phyloP scores from a whole-genome alignment of 2,329 filamentous ascomycete genomes.

The Amauroascus verrucosus region DNA sequence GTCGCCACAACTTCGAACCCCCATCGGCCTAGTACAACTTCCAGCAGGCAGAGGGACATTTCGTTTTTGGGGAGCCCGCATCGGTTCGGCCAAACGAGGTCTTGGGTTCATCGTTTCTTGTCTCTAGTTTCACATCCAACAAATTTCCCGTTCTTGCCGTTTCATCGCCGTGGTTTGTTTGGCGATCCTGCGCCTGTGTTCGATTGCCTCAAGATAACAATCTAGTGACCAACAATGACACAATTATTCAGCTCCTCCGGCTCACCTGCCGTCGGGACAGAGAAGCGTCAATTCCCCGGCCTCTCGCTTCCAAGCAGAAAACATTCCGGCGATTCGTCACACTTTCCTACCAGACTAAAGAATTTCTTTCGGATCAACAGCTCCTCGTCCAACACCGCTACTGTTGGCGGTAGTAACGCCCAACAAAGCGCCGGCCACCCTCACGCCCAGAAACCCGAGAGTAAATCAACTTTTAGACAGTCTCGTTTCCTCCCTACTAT shows the following conservation, averaged over 20 bases:
- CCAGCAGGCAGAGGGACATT: neutral
- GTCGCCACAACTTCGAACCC: neutral
- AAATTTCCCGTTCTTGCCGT: neutral
- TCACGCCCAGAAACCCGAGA: slow-evolving; percentile 44
- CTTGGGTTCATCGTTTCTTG: neutral
- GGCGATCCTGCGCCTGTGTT: neutral
- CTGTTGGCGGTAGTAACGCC: slow-evolving; percentile 14
- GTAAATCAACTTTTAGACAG: slow-evolving; percentile 64
- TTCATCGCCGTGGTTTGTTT: slow-evolving; percentile 2
- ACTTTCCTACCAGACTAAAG: slow-evolving; percentile 55
- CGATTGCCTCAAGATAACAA: neutral
- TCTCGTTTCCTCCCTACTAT: slow-evolving; percentile 83
- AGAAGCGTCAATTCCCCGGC: slow-evolving; percentile 40
- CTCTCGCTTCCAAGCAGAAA: slow-evolving; percentile 38
- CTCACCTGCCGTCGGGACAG: slow-evolving; percentile 32
- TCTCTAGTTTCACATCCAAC: slow-evolving; percentile 1
- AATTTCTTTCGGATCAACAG: slow-evolving; percentile 58
- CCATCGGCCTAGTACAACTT: neutral
- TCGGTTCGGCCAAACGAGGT: neutral
- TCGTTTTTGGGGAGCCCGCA: neutral
- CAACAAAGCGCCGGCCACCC: slow-evolving; percentile 18
- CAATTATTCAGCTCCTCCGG: slow-evolving; percentile 33
- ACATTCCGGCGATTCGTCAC: slow-evolving; percentile 40
- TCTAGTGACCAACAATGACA: slow-evolving; percentile 26
- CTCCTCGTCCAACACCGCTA: slow-evolving; percentile 30